phyloP scores from a whole-genome alignment of 1,284 basidiomycete species.

The Apiotrichum mycotoxinovorans region DNA sequence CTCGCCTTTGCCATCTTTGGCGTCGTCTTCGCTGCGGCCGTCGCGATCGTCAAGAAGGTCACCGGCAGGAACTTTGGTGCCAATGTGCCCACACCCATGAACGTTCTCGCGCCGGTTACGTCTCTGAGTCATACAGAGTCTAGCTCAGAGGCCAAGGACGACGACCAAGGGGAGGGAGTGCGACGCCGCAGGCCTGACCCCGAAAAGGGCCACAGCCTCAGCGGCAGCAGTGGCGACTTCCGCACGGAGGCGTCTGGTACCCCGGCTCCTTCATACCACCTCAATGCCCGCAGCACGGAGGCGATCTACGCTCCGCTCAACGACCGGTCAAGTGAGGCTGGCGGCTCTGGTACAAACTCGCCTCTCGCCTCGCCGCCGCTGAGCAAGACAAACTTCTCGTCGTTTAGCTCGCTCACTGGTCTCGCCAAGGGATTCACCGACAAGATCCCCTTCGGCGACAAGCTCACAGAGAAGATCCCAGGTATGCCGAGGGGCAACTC shows the following conservation, averaged over 20 bases:
- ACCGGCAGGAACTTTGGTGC: constrained; percentile 10
- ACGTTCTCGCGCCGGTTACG: neutral
- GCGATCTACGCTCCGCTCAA: neutral
- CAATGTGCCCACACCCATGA: neutral
- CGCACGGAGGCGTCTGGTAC: neutral
- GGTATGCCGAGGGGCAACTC: neutral
- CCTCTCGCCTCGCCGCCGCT: neutral
- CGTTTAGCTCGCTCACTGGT: neutral
- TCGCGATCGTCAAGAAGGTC: constrained; percentile 13
- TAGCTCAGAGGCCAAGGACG: neutral
- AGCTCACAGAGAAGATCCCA: neutral
- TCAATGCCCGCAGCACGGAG: neutral
- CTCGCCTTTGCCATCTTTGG: constrained; percentile 19
- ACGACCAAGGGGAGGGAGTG: neutral
- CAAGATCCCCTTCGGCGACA: constrained; percentile 1
- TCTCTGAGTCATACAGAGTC: neutral
- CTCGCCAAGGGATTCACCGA: neutral
- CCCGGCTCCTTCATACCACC: neutral
- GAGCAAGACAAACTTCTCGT: neutral
- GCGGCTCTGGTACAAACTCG: neutral
- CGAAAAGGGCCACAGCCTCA: neutral
- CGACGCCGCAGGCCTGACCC: neutral
- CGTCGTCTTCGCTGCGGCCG: constrained; percentile 12
- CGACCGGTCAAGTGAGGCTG: neutral
- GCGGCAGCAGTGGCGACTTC: neutral